phyloP scores from a whole-genome alignment of 2,329 filamentous ascomycete species.

The Xylariaceae sp. region DNA sequence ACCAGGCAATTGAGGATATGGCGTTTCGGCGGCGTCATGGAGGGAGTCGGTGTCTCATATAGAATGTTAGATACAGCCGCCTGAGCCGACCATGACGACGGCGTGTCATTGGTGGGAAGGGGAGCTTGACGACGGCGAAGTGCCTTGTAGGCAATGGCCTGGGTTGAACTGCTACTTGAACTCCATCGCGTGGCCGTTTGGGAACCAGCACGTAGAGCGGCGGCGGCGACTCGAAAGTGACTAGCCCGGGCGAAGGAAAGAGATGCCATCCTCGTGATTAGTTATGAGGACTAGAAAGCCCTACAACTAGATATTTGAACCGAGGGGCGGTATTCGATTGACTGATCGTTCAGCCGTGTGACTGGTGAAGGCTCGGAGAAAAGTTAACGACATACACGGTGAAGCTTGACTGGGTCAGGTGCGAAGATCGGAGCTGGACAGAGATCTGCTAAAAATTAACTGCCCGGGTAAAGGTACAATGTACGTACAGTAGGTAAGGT shows the following conservation, averaged over 20 bases:
- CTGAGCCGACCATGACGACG: slow-evolving; percentile 80
- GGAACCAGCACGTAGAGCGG: slow-evolving; percentile 18
- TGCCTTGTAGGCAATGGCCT: slow-evolving; percentile 94
- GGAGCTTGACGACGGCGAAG: slow-evolving; percentile 85
- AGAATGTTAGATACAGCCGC: slow-evolving; percentile 97
- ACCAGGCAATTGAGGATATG: slow-evolving; percentile 98
- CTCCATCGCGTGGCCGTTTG: slow-evolving; percentile 28
- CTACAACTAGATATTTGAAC: slow-evolving; percentile 26
- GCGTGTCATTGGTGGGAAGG: slow-evolving; percentile 69
- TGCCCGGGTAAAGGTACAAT: too few relatives aligned
- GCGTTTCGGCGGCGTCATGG: slow-evolving; percentile 77
- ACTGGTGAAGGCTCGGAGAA: slow-evolving; percentile 19
- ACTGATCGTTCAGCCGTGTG: slow-evolving; percentile 14
- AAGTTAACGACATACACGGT: slow-evolving; percentile 4
- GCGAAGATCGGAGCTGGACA: slow-evolving; percentile 24
- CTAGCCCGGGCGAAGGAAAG: slow-evolving; percentile 26
- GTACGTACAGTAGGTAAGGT: too few relatives aligned
- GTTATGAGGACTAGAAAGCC: slow-evolving; percentile 24
- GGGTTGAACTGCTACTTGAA: slow-evolving; percentile 68
- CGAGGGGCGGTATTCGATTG: slow-evolving; percentile 23
- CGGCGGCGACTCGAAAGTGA: slow-evolving; percentile 25
- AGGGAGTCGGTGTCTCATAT: slow-evolving; percentile 91
- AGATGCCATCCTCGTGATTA: slow-evolving; percentile 30
- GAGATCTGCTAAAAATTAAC: background rate
- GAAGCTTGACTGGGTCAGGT: slow-evolving; percentile 12